A percentile compares a stretch with the other conserved stretches of the same genome.
Evolutionary conservation across 176 grass and related monocot species (phyloP).

Genomic region (Eragrostis curvula): DNA sequence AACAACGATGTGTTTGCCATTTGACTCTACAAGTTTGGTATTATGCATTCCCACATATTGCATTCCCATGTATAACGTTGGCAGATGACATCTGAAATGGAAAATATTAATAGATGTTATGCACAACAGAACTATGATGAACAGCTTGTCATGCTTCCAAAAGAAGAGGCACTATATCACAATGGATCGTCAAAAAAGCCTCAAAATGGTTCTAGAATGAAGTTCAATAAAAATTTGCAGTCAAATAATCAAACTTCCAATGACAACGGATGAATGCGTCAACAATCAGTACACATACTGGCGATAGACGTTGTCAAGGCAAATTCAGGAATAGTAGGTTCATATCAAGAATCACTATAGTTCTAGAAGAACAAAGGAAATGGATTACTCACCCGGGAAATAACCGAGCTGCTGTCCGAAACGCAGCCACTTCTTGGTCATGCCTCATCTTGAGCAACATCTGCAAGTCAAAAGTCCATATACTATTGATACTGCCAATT

Average conservation of each 20-base stretch:
- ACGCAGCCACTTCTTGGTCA: no score
- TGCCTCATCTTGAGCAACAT: no score
- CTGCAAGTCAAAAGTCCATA: no score
- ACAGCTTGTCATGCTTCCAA: background rate
- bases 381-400: no score
- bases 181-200: background rate
- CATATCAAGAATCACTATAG: slow-evolving; percentile 6
- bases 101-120: slow-evolving; percentile 27
- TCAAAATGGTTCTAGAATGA: slow-evolving; percentile 10
- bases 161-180: background rate
- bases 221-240: background rate
- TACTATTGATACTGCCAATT: no score
- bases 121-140: background rate
- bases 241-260: background rate
- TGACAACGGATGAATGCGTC: background rate
- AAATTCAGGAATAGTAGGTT: slow-evolving; percentile 19
- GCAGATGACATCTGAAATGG: slow-evolving; percentile 87
- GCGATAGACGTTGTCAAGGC: slow-evolving; percentile 4
- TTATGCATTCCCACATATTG: slow-evolving; percentile 88
- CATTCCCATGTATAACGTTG: slow-evolving; percentile 94
- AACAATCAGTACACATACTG: slow-evolving; percentile 16
- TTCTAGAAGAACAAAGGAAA: slow-evolving; percentile 15
- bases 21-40: slow-evolving; percentile 89
- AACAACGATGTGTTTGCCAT: no score
- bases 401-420: no score